Base-by-base conservation (phyloP, 2,329 filamentous ascomycete species). In the Aureobasidium zeae region DNA sequence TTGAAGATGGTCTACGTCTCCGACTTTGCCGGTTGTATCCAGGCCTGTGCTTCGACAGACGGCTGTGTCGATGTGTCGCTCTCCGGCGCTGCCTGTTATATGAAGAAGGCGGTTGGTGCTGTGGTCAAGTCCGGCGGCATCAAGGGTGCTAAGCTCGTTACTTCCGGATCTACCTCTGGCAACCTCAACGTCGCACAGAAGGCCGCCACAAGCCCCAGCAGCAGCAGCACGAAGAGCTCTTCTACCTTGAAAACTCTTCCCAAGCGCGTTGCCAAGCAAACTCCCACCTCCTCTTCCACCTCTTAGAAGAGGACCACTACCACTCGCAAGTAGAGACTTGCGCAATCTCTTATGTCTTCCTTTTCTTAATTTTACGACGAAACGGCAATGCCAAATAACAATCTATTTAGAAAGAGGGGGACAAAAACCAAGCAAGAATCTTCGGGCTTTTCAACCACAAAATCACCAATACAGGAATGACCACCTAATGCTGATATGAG, bases 1-100 rank as follows among this genome's bases (percentile, higher is more conserved):
- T 45, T 61, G 32, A 43, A 44, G 10, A 48, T 47, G 21, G 37
- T 51, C 5, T 44, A 43, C 24, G 55, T 53, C n/a, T 47, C 33
- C 28, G 49, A 33, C 33, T 51, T 62, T 32, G 45, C 51, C 20
- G 35, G 48, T 24, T 62, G 59, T 37, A 57, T 61, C 41, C 50
- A 53, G 21, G 49, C 51, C 13, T 62, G 59, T 42, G 56, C 55
- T 13, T 49, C 44, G 16, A 57, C 49, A 0, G 16, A 49, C 4
- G 54, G 54, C 15, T 62, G 60, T 48, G 53, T 61, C 10, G 56
- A 61, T 26, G 54, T 61, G 19, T 53, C 52, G 8, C 47, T 58
- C 6, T 56, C 56, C 8, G 59, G 57, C 2, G 34, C 48, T 13
- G 56, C 55, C n/a, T 59, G 55, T 45, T 58, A 60, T 43, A 43